Evolutionary conservation across 1,139 yeast genomes (phyloP), one percentile per base, ranked within the genome.

Genomic region (Hyphopichia wangnamkhiaoensis): DNA sequence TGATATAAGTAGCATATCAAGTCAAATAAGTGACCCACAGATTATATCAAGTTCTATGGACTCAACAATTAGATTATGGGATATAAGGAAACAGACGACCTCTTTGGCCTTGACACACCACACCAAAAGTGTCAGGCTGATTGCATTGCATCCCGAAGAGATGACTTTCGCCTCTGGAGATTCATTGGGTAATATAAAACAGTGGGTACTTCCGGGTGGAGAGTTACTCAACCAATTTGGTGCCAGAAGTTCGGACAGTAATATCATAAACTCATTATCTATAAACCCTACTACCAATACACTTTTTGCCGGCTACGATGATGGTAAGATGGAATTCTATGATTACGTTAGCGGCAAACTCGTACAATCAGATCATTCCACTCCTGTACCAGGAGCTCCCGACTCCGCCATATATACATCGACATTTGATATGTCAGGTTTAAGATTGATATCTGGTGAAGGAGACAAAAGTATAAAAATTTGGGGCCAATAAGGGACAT

Each of bases 381-480:
- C 62, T 1, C 76, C 79, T 5, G 71, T 83, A 14, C 86, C 91
- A 0, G 97, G 96, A 0, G 77, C 90, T 0, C 56, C 78, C 16
- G 83, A 77, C 13, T 69, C 79, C 21, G 86, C 95, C 8, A 78
- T 91, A 3, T 73, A 84, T 48, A 77, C 91, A 9, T 78, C 91
- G 31, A 59, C 80, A 1, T 90, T 89, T 59, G 98, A 93, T 59
- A 69, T 73, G 58, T 82, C 89, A 47, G 97, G 98, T 0, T 61
- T 83, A 49, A 74, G 96, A 32, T 64, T 93, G 41, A 74, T 93
- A 16, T 88, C 96, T 0, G 89, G 96, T 38, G 96, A 87, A 53
- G 84, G 90, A 9, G 98, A 93, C 60, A 91, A 90, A 60, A 84
- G 90, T 52, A 80, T 93, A 36, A 89, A 90, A 58, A 68, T 93